These are phyloP conservation scores for Cryptococcus sp. DNA, from an alignment of 1,284 basidiomycete species.

Conservation along the genomic window DNA sequence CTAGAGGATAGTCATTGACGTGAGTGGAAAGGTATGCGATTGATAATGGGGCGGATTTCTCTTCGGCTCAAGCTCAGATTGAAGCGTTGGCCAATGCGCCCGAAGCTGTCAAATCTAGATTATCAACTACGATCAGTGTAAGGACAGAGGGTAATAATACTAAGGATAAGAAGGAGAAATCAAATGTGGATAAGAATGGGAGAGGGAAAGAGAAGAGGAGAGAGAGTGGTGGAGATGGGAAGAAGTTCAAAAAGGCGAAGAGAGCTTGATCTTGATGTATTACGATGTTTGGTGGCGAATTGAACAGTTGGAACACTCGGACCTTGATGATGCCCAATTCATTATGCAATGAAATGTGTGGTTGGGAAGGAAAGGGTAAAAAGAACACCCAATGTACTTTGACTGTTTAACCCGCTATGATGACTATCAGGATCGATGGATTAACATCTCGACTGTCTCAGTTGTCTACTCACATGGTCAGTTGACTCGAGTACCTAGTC, in stretches of 20 bases:
- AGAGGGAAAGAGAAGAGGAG: conserved; percentile 35
- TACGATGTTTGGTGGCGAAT: background rate
- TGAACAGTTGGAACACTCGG: too few relatives aligned
- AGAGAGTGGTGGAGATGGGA: conserved; percentile 15
- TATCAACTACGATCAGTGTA: conserved; percentile 69
- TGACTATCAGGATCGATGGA: too few relatives aligned
- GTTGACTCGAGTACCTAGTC: too few relatives aligned
- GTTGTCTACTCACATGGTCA: too few relatives aligned
- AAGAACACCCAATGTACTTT: too few relatives aligned
- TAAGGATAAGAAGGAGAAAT: conserved; percentile 56
- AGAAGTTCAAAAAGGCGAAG: conserved; percentile 14
- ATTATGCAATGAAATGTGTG: too few relatives aligned
- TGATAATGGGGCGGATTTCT: conserved; percentile 68
- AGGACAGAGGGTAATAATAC: conserved; percentile 55
- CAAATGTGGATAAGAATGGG: conserved; percentile 54
- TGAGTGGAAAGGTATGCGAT: conserved; percentile 66
- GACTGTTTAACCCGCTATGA: too few relatives aligned
- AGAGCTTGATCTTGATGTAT: conserved; percentile 3
- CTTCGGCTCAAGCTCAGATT: conserved; percentile 66
- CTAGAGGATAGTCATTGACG: background rate
- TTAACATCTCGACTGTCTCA: too few relatives aligned
- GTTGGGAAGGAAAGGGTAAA: too few relatives aligned
- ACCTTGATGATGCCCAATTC: too few relatives aligned
- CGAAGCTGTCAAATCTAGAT: conserved; percentile 47
- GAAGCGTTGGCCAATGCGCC: conserved; percentile 49